These are phyloP conservation scores for Zoysia japonica DNA, from an alignment of 176 grass and related monocot genomes.

Conservation along the genomic window DNA sequence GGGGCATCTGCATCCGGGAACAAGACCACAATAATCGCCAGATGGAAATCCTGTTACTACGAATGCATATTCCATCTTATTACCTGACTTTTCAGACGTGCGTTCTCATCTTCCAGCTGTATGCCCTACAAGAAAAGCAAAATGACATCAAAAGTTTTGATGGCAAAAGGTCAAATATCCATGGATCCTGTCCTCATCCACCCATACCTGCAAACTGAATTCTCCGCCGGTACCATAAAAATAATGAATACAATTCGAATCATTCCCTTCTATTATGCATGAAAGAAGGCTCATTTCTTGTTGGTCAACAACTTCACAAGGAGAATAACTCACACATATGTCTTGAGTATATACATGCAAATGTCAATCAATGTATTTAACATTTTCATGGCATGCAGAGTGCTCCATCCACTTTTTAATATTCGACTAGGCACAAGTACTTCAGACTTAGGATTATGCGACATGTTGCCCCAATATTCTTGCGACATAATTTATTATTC, in stretches of 20 bases:
- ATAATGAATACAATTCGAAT: too few species aligned
- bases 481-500: neutral
- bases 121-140: slow-evolving; percentile 44
- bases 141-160: too few species aligned
- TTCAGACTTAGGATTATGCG: too few species aligned
- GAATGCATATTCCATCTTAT: slow-evolving; percentile 8
- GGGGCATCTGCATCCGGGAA: slow-evolving; percentile 56
- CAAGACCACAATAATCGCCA: neutral
- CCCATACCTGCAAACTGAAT: too few species aligned
- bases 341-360: neutral
- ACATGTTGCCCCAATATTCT: slow-evolving; percentile 6
- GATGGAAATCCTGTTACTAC: neutral
- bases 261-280: neutral
- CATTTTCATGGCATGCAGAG: neutral
- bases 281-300: neutral
- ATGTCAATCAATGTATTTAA: neutral
- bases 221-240: neutral
- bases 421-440: neutral
- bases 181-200: too few species aligned
- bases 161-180: too few species aligned
- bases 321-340: neutral
- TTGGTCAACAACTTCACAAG: neutral
- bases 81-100: slow-evolving; percentile 63
- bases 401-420: neutral
- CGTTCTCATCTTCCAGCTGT: slow-evolving; percentile 72